phyloP scores from a whole-genome alignment of 73 alveolate genomes.

The Symbiodinium pilosum region DNA sequence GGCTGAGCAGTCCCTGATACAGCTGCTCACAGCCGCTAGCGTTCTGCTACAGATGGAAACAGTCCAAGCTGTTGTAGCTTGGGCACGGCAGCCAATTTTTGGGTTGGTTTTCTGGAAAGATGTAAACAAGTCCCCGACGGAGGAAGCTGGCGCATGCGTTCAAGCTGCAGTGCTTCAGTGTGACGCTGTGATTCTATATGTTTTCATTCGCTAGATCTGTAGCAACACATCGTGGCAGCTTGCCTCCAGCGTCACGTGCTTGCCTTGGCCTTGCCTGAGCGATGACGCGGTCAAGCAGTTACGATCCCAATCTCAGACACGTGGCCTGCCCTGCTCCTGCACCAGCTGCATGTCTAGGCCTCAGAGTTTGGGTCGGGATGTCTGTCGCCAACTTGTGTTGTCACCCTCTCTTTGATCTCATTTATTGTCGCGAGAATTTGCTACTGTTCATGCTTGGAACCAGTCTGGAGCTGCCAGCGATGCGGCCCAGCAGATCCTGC shows the following conservation, averaged over 20 bases:
- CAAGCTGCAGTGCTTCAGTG: too few relatives aligned
- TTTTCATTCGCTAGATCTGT: too few relatives aligned
- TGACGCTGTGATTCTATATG: too few relatives aligned
- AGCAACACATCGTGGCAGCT: neutral
- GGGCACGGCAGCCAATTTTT: too few relatives aligned
- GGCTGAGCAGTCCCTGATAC: too few relatives aligned
- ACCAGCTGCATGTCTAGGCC: slow-evolving; percentile 77
- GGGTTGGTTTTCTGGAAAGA: too few relatives aligned
- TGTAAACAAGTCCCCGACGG: too few relatives aligned
- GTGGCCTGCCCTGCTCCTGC: slow-evolving; percentile 77
- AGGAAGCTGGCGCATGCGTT: neutral
- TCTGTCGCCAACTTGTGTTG: neutral
- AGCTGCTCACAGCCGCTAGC: too few relatives aligned
- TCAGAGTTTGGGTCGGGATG: neutral
- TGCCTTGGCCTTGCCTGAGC: slow-evolving; percentile 85
- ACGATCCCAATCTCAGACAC: neutral
- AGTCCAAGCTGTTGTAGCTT: too few relatives aligned
- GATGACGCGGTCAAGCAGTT: neutral
- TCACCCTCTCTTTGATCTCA: neutral
- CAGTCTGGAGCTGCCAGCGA: slow-evolving; percentile 50
- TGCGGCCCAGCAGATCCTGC: slow-evolving; percentile 52
- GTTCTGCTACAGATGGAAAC: too few relatives aligned
- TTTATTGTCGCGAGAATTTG: neutral
- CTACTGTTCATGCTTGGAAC: neutral
- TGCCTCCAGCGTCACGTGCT: slow-evolving; percentile 84